Evolutionary conservation across 805 yeast species (phyloP), one percentile per base, ranked within the genome.

Genomic region (Kluyveromyces aestuarii): DNA sequence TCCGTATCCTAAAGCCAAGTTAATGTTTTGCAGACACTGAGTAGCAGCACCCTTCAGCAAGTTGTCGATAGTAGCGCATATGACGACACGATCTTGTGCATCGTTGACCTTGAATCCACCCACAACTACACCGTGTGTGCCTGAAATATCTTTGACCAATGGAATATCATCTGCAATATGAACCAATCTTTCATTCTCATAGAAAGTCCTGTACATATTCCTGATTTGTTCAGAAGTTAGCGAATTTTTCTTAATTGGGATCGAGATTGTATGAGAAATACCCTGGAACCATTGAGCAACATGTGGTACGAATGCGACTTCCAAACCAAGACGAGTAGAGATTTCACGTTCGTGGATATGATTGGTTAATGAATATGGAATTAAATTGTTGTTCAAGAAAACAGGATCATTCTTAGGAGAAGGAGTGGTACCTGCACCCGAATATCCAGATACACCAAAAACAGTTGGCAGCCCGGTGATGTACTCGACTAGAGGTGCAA

Each of bases 251-350:
- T 79, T 82, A 61, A 93, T 77, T 46, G 99, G 99, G 51, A 93
- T 85, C 40, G 88, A 82, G 48, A 93, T 83, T 18, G 99, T 91
- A 61, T 86, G 86, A 1, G 96, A 77, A 57, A 93, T 93, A 58
- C 99, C 99, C 71, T 95, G 98, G 81, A 93, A 93, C 99, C 99
- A 93, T 66, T 85, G 95, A 2, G 97, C 99, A 51, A 93, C 99
- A 62, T 93, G 99, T 18, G 99, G 99, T 55, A 86, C 80, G 67
- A 93, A 93, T 4, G 96, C 91, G 45, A 93, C 88, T 35, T 80
- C 77, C 40, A 72, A 69, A 2, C 95, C 95, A 52, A 93, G 73
- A 56, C 84, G 90, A 14, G 75, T 62, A 40, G 96, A 86, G 52
- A 95, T 84, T 71, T 93, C 99, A 53, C 83, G 80, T 74, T 93